These are phyloP conservation scores for Streptanthus diversifolius DNA, from an alignment of 345 rosid species.

Conservation along the genomic window DNA sequence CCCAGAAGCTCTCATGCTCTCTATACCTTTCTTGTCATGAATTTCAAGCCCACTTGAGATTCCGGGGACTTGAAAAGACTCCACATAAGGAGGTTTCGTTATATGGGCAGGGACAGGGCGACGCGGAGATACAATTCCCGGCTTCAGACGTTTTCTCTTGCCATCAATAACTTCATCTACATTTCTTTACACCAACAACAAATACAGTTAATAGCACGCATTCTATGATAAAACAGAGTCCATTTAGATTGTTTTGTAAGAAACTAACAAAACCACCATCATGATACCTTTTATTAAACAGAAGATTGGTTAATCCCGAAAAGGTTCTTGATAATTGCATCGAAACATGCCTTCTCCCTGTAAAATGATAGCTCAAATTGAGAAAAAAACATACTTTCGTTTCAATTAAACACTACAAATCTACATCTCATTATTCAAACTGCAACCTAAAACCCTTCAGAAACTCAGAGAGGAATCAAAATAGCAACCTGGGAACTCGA, in stretches of 20 bases:
- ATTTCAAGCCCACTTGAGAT: constrained; percentile 71
- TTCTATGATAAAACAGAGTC: background rate
- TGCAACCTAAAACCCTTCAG: background rate
- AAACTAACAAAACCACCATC: background rate
- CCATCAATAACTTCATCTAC: constrained; percentile 44
- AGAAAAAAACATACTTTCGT: background rate
- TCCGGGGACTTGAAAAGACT: constrained; percentile 50
- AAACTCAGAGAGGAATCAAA: constrained; percentile 1
- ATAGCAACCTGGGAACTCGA: background rate
- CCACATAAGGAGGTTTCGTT: constrained; percentile 64
- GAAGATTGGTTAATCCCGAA: constrained; percentile 58
- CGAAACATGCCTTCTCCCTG: constrained; percentile 60
- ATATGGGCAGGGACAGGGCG: constrained; percentile 75
- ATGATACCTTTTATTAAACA: constrained; percentile 70
- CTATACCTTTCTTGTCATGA: constrained; percentile 71
- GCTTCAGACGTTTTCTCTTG: constrained; percentile 53
- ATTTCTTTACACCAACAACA: constrained; percentile 34
- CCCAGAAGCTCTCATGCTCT: constrained; percentile 86
- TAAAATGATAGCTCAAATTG: background rate
- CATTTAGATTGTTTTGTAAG: background rate
- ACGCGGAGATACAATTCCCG: constrained; percentile 68
- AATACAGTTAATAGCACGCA: background rate
- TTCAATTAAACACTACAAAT: background rate
- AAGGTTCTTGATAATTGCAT: constrained; percentile 62
- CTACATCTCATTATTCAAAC: background rate